Evolutionary conservation across 2,329 filamentous ascomycete genomes (phyloP), one percentile per base, ranked within the genome.

Genomic region (Fusarium poae): DNA sequence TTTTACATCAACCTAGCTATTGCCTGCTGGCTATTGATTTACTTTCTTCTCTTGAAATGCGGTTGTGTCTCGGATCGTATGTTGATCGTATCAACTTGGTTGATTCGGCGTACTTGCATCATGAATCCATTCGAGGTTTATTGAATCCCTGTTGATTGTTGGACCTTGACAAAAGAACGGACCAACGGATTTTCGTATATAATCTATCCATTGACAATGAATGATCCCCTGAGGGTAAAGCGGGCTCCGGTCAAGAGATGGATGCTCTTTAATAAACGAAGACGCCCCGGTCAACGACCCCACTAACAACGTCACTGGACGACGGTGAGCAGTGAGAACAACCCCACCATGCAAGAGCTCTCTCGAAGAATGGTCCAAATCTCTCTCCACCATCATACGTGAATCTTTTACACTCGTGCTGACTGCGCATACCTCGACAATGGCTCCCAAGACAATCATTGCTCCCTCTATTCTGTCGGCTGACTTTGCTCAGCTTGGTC

Each of bases 401-500:
- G 46, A 49, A 32, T 62, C 44, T 62, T 20, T 9, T 39, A 56
- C 46, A 23, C 35, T 39, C 51, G 35, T 23, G 18, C 39, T 56
- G 50, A 67, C 44, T 46, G 39, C 57, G 32, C 35, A 65, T 35
- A 54, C 25, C 46, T 55, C 45, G 50, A 83, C 64, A 69, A 98
- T 98, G 95, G 85, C 93, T 59, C 96, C 95, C 25, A 89, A 91
- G 67, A 92, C 96, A 48, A 97, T 99, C 79, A 97, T 99, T 75
- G 95, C 95, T 18, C 96, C 96, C 30, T 98, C 95, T n/a, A 98
- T 99, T 75, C 90, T 99, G 65, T 97, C 94, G 76, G 95, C 95
- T 71, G 95, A 99, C 86, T 99, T 99, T 82, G 94, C 89, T 76
- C 86, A 91, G 70, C 88, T 99, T 60, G 94, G 95, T 74, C 87